A percentile compares a stretch with the other conserved stretches of the same genome.
Conservation (phyloP, 768 basidiomycete genomes). For the Trichaptum fuscoviolaceum region DNA sequence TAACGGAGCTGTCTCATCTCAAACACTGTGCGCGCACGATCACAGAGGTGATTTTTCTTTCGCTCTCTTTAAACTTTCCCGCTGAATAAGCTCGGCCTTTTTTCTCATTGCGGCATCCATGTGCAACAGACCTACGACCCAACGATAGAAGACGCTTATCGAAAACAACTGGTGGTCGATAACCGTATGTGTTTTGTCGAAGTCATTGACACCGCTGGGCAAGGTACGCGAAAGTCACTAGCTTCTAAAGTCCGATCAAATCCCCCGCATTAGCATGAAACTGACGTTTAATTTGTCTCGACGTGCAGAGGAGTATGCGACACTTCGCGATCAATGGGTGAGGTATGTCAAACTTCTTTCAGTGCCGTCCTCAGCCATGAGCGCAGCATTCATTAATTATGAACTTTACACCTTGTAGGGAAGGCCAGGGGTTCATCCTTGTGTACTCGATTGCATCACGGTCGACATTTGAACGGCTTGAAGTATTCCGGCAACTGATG, state of each 20-base stretch:
- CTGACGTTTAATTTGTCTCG: conserved; percentile 17
- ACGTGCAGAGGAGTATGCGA: conserved; percentile 87
- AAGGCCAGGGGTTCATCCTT: conserved; percentile 96
- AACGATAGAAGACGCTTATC: conserved; percentile 97
- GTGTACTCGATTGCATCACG: conserved; percentile 97
- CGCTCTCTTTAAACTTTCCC: neutral
- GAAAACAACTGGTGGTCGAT: conserved; percentile 92
- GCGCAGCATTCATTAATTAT: conserved; percentile 12
- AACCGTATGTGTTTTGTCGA: conserved; percentile 95
- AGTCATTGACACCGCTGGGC: conserved; percentile 95
- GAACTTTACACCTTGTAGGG: conserved; percentile 39
- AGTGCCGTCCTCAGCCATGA: conserved; percentile 10
- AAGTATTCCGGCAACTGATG: conserved; percentile 88
- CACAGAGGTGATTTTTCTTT: neutral
- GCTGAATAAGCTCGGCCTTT: conserved; percentile 1
- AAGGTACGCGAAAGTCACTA: conserved; percentile 54
- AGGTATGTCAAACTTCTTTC: conserved; percentile 51
- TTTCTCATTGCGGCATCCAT: conserved; percentile 1
- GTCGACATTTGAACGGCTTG: conserved; percentile 84
- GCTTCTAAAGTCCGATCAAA: conserved; percentile 6
- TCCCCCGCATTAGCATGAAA: neutral
- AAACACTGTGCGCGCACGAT: neutral
- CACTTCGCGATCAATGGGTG: conserved; percentile 96
- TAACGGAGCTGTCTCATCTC: neutral
- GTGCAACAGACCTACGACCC: conserved; percentile 83